Evolutionary conservation across 768 basidiomycete genomes (phyloP).

Genomic region (Leccinum uliginosum): DNA sequence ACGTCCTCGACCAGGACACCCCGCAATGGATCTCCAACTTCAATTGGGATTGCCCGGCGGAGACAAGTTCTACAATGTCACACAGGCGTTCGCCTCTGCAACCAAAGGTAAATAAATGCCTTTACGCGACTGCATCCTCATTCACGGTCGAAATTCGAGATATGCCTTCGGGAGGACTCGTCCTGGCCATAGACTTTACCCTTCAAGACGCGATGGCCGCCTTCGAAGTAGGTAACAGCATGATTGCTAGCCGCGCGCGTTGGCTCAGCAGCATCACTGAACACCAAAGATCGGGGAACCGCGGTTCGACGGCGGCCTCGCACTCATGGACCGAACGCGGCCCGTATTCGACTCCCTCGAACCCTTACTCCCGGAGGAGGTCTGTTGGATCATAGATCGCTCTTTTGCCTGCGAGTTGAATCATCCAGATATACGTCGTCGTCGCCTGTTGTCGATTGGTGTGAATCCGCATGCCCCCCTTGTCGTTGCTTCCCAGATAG

Average conservation of each 20-base stretch:
- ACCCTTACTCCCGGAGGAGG: conserved; percentile 67
- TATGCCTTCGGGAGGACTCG: conserved; percentile 57
- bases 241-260: conserved; percentile 2
- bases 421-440: conserved; percentile 8
- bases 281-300: conserved; percentile 81
- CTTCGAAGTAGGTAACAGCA: conserved; percentile 57
- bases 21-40: conserved; percentile 17
- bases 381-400: conserved; percentile 86
- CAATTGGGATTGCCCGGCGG: conserved; percentile 45
- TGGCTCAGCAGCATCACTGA: conserved; percentile 7
- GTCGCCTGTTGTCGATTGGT: no score
- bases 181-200: conserved; percentile 67
- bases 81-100: conserved; percentile 53
- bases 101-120: conserved; percentile 45
- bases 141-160: conserved; percentile 36
- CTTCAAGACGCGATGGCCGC: conserved; percentile 93
- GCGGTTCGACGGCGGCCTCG: conserved; percentile 79
- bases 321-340: conserved; percentile 36
- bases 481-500: conserved; percentile 50
- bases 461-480: conserved; percentile 1
- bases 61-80: conserved; percentile 61
- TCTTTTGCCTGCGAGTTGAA: conserved; percentile 74
- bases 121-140: neutral
- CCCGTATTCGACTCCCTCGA: conserved; percentile 60
- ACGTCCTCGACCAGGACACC: conserved; percentile 8